Base-by-base conservation (phyloP, 192 early-diverging fungal genomes). In the Spinellus fusiger region DNA sequence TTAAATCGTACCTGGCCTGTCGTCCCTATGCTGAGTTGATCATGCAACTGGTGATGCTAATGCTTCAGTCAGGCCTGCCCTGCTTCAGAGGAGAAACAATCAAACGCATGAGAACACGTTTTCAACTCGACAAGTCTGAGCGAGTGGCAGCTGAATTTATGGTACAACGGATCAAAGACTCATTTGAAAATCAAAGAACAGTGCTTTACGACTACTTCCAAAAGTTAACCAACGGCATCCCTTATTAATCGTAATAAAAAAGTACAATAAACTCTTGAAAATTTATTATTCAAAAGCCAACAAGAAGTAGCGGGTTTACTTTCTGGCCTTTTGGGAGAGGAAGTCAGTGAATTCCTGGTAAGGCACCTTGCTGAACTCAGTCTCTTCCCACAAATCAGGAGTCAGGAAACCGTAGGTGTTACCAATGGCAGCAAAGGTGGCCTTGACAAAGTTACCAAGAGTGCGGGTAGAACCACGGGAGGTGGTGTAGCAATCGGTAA, bases 371-470 rank as follows among this genome's bases (percentile, higher is more conserved):
- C 85, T 74, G 86, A 95, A 90, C 68, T 75, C 82, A 56, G 86
- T 90, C 84, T 94, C 90, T 61, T 80, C 80, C 96, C 96, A 98
- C 62, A 96, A 86, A 73, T 96, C 94, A 61, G 95, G 95, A 62
- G 93, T 93, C 72, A 98, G 81, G 92, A 88, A 98, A 72, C 86
- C 87, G 87, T 98, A 98, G 73, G 93, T 98, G 85, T 92, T 89
- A 74, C 86, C 82, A 77, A 98, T 95, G 74, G 93, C 95, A 76
- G 88, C 84, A 80, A 98, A 98, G 68, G 91, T 89, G 62, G 96
- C 96, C 92, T 98, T 98, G 79, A 98, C 92, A 71, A 96, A 96
- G 93, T 98, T 98, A 73, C 96, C 96, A 60, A 94, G 89, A 69
- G 96, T 98, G 77, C 88, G 90, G 87, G 96, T 98, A 69, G 92